phyloP scores from a whole-genome alignment of 1,284 basidiomycete species.

The Phellopilus nigrolimitatus region DNA sequence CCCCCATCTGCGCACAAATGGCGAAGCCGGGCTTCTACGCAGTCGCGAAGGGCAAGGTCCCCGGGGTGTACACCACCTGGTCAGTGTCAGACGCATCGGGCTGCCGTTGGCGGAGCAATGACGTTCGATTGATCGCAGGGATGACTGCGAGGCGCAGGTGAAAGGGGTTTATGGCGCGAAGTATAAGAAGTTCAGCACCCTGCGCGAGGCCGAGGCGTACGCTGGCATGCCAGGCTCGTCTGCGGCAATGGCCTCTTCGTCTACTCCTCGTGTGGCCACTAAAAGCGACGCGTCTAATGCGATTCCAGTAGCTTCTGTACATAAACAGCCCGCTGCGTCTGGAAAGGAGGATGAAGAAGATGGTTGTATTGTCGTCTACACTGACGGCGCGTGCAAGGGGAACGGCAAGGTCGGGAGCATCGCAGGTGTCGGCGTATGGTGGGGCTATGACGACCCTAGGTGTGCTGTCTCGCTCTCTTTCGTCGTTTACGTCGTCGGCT shows the following conservation, averaged over 20 bases:
- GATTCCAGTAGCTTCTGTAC: not conserved
- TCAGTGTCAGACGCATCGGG: conserved; percentile 20
- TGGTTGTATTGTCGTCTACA: conserved; percentile 59
- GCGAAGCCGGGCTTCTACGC: conserved; percentile 35
- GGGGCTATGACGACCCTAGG: conserved; percentile 60
- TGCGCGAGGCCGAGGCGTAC: conserved; percentile 44
- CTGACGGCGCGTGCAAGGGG: conserved; percentile 74
- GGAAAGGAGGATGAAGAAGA: conserved; percentile 19
- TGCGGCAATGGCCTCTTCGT: not conserved
- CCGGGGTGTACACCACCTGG: conserved; percentile 40
- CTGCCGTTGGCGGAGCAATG: conserved; percentile 4
- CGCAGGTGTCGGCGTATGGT: conserved; percentile 78
- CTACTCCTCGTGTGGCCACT: not conserved
- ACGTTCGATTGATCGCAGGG: conserved; percentile 34
- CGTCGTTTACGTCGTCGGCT: not conserved
- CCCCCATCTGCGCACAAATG: not conserved
- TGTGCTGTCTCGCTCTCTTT: conserved; percentile 26
- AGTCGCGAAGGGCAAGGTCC: conserved; percentile 31
- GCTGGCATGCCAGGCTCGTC: conserved; percentile 9
- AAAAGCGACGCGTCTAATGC: too few relatives aligned
- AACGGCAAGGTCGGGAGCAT: conserved; percentile 60
- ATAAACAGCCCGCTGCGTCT: conserved; percentile 2
- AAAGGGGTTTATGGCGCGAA: conserved; percentile 50
- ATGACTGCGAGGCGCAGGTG: conserved; percentile 54
- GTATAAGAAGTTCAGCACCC: conserved; percentile 60